Evolutionary conservation across 192 early-diverging fungal species (phyloP), one percentile per base, ranked within the genome.

Genomic region (Backusella tuberculispora): DNA sequence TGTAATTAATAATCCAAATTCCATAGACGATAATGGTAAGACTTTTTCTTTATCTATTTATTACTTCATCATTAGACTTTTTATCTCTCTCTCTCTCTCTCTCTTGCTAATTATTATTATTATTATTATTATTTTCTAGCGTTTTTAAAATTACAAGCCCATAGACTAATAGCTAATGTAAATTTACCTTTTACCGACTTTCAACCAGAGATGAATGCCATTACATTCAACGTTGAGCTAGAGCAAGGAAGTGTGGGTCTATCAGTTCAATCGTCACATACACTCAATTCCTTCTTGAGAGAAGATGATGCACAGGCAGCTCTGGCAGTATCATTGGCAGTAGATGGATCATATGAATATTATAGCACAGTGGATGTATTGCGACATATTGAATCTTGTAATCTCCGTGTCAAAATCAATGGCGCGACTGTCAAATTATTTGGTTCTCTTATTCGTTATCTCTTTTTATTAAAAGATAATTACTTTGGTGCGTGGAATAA

Each of bases 1-100:
- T 75, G 88, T 95, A 8, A 92, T 95, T 69, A 86, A 92, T 74
- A 82, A 89, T 73, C 90, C 91, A 17, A 90, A 85, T 21, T 89
- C 90, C 34, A 74, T 84, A 9, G 87, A 90, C 41, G 92, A 95
- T 50, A 95, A 95, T 75, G 83, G 92, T 92, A 85, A 48, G 47
- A 17, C 15, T 19, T 17, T 17, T n/a, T n/a, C n/a, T n/a, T n/a
- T n/a, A n/a, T n/a, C n/a, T n/a, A n/a, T n/a, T n/a, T n/a, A n/a
- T n/a, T n/a, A n/a, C n/a, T n/a, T n/a, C n/a, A n/a, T n/a, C n/a
- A n/a, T n/a, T n/a, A n/a, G n/a, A n/a, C n/a, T n/a, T n/a, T n/a
- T n/a, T n/a, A n/a, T n/a, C n/a, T n/a, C n/a, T n/a, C n/a, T n/a
- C n/a, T n/a, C n/a, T n/a, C n/a, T n/a, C n/a, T n/a, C 29, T 34